phyloP scores from a whole-genome alignment of 495 filamentous ascomycete species.

The Penicillium macrosclerotiorum region DNA sequence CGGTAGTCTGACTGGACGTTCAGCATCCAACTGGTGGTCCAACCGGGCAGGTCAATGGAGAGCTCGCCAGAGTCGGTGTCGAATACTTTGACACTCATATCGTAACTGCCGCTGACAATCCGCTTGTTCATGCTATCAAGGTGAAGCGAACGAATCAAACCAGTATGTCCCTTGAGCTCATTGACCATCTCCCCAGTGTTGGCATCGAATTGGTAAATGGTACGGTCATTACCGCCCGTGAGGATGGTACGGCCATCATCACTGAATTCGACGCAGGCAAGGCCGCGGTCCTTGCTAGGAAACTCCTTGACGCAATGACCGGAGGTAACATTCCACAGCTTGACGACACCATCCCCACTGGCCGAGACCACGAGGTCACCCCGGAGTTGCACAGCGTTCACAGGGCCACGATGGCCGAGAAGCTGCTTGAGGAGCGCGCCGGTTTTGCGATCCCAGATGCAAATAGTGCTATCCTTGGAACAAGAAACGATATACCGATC shows the following conservation, averaged over 20 bases:
- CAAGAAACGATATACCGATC: slow-evolving; percentile 90
- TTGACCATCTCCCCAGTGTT: slow-evolving; percentile 80
- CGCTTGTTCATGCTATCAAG: slow-evolving; percentile 80
- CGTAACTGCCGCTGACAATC: slow-evolving; percentile 88
- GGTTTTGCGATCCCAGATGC: slow-evolving; percentile 85
- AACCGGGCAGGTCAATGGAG: slow-evolving; percentile 75
- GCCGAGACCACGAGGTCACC: slow-evolving; percentile 89
- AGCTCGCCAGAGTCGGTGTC: slow-evolving; percentile 72
- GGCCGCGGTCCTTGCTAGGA: slow-evolving; percentile 76
- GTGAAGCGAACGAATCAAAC: slow-evolving; percentile 83
- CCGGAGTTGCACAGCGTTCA: slow-evolving; percentile 92
- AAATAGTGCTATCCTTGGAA: slow-evolving; percentile 89
- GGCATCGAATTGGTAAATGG: slow-evolving; percentile 92
- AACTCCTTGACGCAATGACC: slow-evolving; percentile 88
- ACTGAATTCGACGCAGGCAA: slow-evolving; percentile 93
- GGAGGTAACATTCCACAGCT: slow-evolving; percentile 88
- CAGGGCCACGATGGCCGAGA: slow-evolving; percentile 80
- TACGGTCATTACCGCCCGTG: slow-evolving; percentile 88
- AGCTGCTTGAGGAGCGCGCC: slow-evolving; percentile 71
- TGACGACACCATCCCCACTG: slow-evolving; percentile 87
- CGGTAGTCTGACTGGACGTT: slow-evolving; percentile 94
- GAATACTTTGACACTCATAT: slow-evolving; percentile 90
- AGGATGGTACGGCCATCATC: slow-evolving; percentile 86
- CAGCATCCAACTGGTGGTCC: slow-evolving; percentile 94
- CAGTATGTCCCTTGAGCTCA: slow-evolving; percentile 72